A percentile compares a stretch with the other conserved stretches of the same genome.
These are phyloP conservation scores for Laetiporus sulphureus DNA, from an alignment of 1,284 basidiomycete species.

Conservation along the genomic window DNA sequence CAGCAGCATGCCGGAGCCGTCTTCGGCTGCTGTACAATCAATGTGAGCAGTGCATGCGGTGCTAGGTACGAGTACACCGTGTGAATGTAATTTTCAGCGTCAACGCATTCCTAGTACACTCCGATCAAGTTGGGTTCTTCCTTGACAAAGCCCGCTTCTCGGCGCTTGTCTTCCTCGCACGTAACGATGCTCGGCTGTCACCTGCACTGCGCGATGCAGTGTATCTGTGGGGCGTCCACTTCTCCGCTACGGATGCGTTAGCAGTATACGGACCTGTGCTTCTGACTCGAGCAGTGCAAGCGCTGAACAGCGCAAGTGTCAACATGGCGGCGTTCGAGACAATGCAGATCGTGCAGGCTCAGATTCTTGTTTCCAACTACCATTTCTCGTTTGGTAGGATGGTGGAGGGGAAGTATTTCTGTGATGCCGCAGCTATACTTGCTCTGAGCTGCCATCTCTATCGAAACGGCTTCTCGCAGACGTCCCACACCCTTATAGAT, in stretches of 20 bases:
- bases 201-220: constrained; percentile 23
- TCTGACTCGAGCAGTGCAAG: constrained; percentile 23
- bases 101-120: constrained; percentile 27
- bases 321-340: constrained; percentile 28
- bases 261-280: constrained; percentile 18
- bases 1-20: constrained; percentile 13
- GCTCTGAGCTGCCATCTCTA: constrained; percentile 29
- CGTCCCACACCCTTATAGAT: constrained; percentile 9
- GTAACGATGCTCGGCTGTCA: too few relatives aligned
- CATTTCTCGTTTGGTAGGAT: constrained; percentile 34
- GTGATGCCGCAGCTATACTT: constrained; percentile 33
- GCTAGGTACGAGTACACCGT: not conserved
- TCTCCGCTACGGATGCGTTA: constrained; percentile 15
- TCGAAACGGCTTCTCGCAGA: constrained; percentile 19
- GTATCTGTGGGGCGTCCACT: constrained; percentile 25
- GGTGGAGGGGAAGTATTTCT: constrained; percentile 37
- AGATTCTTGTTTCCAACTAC: constrained; percentile 39
- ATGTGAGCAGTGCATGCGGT: constrained; percentile 12
- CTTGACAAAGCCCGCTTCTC: constrained; percentile 15
- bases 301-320: constrained; percentile 22
- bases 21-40: constrained; percentile 13
- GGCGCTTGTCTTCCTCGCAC: constrained; percentile 10
- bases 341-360: constrained; percentile 37
- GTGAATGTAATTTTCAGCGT: constrained; percentile 20
- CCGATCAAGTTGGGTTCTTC: constrained; percentile 33